Conservation (phyloP, 148 eudicot genomes). For the Nepenthes mirabilis region DNA sequence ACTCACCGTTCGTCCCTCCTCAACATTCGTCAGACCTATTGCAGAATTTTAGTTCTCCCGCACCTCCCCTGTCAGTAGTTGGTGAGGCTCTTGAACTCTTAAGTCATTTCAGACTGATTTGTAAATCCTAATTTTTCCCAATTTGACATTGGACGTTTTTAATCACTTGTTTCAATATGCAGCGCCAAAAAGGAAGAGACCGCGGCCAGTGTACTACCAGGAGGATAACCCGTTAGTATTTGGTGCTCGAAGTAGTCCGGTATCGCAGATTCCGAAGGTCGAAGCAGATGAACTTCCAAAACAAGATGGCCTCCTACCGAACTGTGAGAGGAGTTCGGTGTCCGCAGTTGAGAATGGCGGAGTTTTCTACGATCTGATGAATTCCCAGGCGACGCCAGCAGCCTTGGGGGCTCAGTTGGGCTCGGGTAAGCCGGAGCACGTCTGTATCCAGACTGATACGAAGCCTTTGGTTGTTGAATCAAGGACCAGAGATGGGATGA, state of each 20-base stretch:
- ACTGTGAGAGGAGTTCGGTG: conserved; percentile 19
- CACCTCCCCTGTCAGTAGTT: conserved; percentile 29
- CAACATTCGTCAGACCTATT: conserved; percentile 12
- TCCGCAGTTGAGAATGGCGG: conserved; percentile 26
- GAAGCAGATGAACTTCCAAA: conserved; percentile 29
- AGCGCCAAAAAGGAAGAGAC: conserved; percentile 85
- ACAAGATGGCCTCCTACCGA: conserved; percentile 20
- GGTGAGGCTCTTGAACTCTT: conserved; percentile 26
- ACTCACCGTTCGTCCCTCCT: conserved; percentile 18
- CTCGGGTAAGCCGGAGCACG: conserved; percentile 7
- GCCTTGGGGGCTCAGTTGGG: not conserved
- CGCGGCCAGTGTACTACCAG: conserved; percentile 30
- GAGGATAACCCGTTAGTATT: conserved; percentile 27
- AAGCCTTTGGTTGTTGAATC: conserved; percentile 18
- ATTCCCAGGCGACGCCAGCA: conserved; percentile 5
- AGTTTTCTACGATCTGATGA: conserved; percentile 10
- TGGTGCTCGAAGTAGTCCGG: conserved; percentile 25
- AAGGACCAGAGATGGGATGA: conserved; percentile 20
- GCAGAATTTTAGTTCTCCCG: conserved; percentile 23
- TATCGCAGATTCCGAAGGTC: conserved; percentile 18
- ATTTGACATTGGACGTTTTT: not conserved
- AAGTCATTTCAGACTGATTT: not conserved
- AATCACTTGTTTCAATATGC: conserved; percentile 5
- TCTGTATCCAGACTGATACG: conserved; percentile 1
- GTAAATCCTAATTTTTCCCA: too few relatives aligned